Percentiles rank a stretch among this genome's conserved stretches.
These are phyloP conservation scores for Salix arbutifolia DNA, from an alignment of 345 rosid species.

Conservation along the genomic window DNA sequence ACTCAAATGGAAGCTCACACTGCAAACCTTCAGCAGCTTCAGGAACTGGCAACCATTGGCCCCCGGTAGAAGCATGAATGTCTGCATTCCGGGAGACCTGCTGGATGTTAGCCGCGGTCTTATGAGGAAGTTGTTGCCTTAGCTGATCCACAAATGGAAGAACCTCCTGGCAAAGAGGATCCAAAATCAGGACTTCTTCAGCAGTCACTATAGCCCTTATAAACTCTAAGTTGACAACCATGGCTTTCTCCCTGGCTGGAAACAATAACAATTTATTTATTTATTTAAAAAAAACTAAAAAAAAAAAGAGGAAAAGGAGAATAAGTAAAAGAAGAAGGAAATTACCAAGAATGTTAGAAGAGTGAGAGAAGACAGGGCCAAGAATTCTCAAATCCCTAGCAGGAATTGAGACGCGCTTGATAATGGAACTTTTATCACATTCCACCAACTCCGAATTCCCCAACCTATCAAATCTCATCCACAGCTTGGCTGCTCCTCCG, in stretches of 20 bases:
- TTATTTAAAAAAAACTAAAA: neutral
- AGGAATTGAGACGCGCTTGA: constrained; percentile 69
- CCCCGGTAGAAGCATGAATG: constrained; percentile 39
- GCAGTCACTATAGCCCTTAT: constrained; percentile 76
- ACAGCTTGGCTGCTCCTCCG: constrained; percentile 74
- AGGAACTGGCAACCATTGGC: constrained; percentile 50
- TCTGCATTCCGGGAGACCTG: constrained; percentile 35
- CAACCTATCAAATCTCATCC: constrained; percentile 84
- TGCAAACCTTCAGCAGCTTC: constrained; percentile 75
- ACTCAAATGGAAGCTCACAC: constrained; percentile 86
- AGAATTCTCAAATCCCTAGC: constrained; percentile 92
- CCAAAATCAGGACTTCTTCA: constrained; percentile 73
- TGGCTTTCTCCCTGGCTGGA: constrained; percentile 81
- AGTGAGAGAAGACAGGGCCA: constrained; percentile 85
- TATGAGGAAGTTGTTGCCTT: constrained; percentile 64
- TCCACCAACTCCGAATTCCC: constrained; percentile 79
- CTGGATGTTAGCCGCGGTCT: constrained; percentile 36
- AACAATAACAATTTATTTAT: neutral
- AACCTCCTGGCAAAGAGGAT: constrained; percentile 74
- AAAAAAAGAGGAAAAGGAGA: neutral
- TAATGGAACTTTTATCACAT: constrained; percentile 74
- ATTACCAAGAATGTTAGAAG: constrained; percentile 77
- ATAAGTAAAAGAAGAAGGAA: too few relatives aligned
- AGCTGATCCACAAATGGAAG: constrained; percentile 72
- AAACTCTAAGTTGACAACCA: constrained; percentile 85